Percentiles rank a stretch among this genome's conserved stretches.
These are phyloP conservation scores for Zopfia rhizophila DNA, from an alignment of 2,329 filamentous ascomycete genomes.

Conservation along the genomic window DNA sequence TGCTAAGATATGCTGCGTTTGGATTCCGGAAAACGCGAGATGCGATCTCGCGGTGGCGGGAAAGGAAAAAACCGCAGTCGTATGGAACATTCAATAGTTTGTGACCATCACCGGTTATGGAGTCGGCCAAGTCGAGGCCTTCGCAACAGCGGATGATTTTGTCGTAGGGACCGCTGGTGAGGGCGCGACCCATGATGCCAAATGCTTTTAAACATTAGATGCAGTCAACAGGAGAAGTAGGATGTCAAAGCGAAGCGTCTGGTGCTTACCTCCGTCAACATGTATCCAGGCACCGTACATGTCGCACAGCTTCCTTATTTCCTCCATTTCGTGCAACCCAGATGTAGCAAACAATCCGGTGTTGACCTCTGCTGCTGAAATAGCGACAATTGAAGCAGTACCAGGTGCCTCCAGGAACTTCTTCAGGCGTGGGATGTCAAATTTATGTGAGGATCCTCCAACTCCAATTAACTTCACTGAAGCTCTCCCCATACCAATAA, in stretches of 20 bases:
- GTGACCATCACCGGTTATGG: constrained; percentile 86
- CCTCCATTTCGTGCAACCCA: constrained; percentile 66
- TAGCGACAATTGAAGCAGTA: constrained; percentile 76
- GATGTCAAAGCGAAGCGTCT: neutral
- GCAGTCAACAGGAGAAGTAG: neutral
- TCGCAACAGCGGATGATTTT: constrained; percentile 62
- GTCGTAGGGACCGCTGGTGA: constrained; percentile 69
- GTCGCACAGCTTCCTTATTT: constrained; percentile 76
- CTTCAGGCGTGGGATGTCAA: constrained; percentile 75
- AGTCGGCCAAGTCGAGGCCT: constrained; percentile 84
- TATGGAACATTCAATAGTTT: constrained; percentile 97
- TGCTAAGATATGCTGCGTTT: constrained; percentile 81
- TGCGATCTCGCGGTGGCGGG: constrained; percentile 68
- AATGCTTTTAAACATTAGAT: constrained; percentile 67
- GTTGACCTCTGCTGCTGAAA: constrained; percentile 93
- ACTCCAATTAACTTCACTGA: constrained; percentile 71
- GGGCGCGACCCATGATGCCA: constrained; percentile 78
- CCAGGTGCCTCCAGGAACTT: constrained; percentile 63
- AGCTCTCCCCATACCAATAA: constrained; percentile 79
- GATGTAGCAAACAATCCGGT: constrained; percentile 81
- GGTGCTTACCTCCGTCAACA: constrained; percentile 75
- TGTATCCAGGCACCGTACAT: constrained; percentile 85
- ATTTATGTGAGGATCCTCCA: constrained; percentile 69
- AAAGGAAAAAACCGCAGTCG: constrained; percentile 91
- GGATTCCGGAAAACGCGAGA: constrained; percentile 80